Evolutionary conservation across 768 basidiomycete genomes (phyloP).

Genomic region (Paxillus ammoniavirescens): DNA sequence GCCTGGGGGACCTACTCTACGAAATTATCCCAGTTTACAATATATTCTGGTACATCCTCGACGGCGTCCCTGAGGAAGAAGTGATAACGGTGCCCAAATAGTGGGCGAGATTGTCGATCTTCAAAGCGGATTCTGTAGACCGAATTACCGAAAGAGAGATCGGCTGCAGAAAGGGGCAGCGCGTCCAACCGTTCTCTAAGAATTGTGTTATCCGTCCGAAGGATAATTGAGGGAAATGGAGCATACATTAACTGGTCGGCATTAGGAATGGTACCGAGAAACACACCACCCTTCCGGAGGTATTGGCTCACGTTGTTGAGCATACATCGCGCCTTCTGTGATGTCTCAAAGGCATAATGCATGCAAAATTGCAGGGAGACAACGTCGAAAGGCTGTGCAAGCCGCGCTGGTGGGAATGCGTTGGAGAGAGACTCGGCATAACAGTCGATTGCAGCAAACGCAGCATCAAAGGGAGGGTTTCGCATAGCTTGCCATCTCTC

Average conservation of each 20-base stretch:
- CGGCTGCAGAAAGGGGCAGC: constrained; percentile 61
- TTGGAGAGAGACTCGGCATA: constrained; percentile 71
- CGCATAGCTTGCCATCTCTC: constrained; percentile 59
- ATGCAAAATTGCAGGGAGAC: constrained; percentile 99
- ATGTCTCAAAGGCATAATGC: constrained; percentile 98
- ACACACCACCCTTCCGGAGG: constrained; percentile 83
- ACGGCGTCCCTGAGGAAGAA: constrained; percentile 96
- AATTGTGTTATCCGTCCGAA: constrained; percentile 13
- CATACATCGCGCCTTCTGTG: constrained; percentile 86
- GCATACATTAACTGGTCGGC: constrained; percentile 80
- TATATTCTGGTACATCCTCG: constrained; percentile 94
- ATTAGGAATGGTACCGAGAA: constrained; percentile 97
- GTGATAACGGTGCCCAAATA: constrained; percentile 90
- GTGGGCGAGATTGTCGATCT: constrained; percentile 54
- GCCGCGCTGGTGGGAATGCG: constrained; percentile 60
- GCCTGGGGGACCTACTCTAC: constrained; percentile 53
- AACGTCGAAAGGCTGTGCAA: constrained; percentile 80
- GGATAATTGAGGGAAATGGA: constrained; percentile 3
- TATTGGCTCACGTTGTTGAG: constrained; percentile 82
- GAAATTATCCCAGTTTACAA: constrained; percentile 96
- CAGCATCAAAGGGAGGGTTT: constrained; percentile 64
- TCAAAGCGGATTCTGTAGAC: constrained; percentile 91
- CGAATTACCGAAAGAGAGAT: constrained; percentile 84
- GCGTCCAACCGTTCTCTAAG: constrained; percentile 68
- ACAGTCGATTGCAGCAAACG: constrained; percentile 87